Evolutionary conservation across 768 basidiomycete species (phyloP).

Genomic region (Boletus barrowsii): DNA sequence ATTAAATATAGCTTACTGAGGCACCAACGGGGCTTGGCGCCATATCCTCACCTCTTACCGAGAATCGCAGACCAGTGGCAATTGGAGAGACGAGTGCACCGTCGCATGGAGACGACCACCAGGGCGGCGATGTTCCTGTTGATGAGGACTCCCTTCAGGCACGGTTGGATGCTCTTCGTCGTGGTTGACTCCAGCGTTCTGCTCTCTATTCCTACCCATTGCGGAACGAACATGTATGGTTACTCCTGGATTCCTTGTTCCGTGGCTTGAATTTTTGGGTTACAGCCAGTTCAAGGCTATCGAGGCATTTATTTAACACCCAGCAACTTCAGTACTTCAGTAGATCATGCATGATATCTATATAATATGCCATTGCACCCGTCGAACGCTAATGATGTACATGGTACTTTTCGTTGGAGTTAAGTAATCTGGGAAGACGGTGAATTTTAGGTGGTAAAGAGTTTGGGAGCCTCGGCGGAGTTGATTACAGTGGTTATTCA

Average conservation of each 20-base stretch:
- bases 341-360: neutral
- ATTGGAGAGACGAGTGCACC: constrained; percentile 58
- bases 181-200: constrained; percentile 42
- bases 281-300: neutral
- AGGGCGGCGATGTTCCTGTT: constrained; percentile 42
- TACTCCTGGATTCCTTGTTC: neutral
- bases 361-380: neutral
- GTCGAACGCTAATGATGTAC: neutral
- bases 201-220: constrained; percentile 3
- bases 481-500: neutral
- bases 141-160: constrained; percentile 96
- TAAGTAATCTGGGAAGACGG: too few species aligned
- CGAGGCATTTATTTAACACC: neutral
- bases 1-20: constrained; percentile 64
- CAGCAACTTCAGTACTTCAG: neutral
- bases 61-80: constrained; percentile 77
- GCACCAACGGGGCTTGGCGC: constrained; percentile 72
- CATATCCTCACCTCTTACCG: constrained; percentile 55
- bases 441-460: too few species aligned
- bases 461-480: too few species aligned
- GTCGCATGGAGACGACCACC: constrained; percentile 38
- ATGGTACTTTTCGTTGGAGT: too few species aligned
- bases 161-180: constrained; percentile 82
- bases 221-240: constrained; percentile 7
- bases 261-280: neutral